Conservation (phyloP, 768 basidiomycete species). For the Boletus patriciae region DNA sequence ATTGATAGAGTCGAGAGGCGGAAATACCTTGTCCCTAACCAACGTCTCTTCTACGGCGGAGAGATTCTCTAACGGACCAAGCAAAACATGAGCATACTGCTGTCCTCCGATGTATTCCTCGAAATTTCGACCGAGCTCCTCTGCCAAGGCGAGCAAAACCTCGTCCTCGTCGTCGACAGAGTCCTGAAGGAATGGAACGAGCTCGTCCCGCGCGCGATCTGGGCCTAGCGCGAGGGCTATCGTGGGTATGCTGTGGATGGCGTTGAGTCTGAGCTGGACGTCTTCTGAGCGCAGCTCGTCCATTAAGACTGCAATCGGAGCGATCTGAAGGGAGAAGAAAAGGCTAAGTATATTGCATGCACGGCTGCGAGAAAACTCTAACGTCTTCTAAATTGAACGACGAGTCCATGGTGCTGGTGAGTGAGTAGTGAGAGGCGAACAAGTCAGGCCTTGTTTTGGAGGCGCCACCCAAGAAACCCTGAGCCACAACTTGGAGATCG, state of each 20-base stretch:
- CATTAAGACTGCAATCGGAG: conserved; percentile 95
- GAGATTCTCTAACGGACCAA: conserved; percentile 92
- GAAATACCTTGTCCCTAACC: conserved; percentile 89
- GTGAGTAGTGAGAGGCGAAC: not conserved
- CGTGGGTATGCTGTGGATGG: conserved; percentile 95
- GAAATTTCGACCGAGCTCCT: conserved; percentile 90
- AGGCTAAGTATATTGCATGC: conserved; percentile 16
- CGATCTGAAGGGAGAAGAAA: conserved; percentile 54
- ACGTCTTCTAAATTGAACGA: conserved; percentile 71
- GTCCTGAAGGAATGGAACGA: conserved; percentile 96
- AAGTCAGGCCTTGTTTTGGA: conserved; percentile 12
- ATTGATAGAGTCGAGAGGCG: not conserved
- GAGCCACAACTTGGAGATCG: not conserved
- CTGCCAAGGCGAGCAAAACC: conserved; percentile 91
- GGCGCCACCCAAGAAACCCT: conserved; percentile 22
- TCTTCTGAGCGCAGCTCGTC: conserved; percentile 98
- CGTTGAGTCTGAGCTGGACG: conserved; percentile 92
- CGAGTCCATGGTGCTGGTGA: conserved; percentile 51
- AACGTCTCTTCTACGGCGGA: conserved; percentile 97
- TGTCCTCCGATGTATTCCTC: conserved; percentile 93
- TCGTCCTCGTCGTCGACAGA: conserved; percentile 99
- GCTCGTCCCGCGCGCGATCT: conserved; percentile 91
- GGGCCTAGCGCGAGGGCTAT: conserved; percentile 96
- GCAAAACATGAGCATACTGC: conserved; percentile 79
- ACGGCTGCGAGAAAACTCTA: conserved; percentile 25